Evolutionary conservation across 768 basidiomycete genomes (phyloP), one percentile per base, ranked within the genome.

Genomic region (Dictyophora rubrovolvata): DNA sequence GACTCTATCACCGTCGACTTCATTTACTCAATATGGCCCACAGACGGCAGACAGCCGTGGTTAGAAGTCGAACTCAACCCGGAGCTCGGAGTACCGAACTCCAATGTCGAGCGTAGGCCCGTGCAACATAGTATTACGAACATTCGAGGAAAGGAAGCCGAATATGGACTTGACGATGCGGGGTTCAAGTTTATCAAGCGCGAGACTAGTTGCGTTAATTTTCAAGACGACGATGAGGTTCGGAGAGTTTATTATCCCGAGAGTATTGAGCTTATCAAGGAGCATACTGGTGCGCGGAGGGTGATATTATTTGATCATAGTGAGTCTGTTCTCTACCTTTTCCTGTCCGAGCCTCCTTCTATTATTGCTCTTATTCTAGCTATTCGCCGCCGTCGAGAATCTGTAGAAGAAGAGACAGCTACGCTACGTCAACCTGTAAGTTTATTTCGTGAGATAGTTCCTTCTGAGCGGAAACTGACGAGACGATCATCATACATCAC

Each of bases 281-380:
- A 68, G 42, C 48, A 69, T 46, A 75, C 74, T 1, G 74, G 73
- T 12, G 77, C 74, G n/a, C 70, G 62, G 52, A 67, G 65, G n/a
- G 67, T 68, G 36, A 70, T 76, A 47, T 63, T 77, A 22, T 78
- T 77, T 59, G 76, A 77, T 56, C 73, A 75, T 54, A 77, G 74
- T 70, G 46, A 33, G 72, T 62, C 20, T 33, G 7, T 37, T 37
- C 8, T 7, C 7, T 37, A 52, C 49, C 37, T 42, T 17, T 7
- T 36, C n/a, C 12, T 22, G 33, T 35, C 46, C 17, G 18, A 36
- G 20, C 46, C 23, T 34, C 28, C 16, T 52, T 20, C 34, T 50
- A 36, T n/a, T 20, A 57, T n/a, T n/a, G 22, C 51, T 51, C 20
- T 48, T 53, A 12, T 21, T 42, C 17, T 48, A 79, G 79, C 77